Conservation (phyloP, 2,329 filamentous ascomycete genomes). For the Monosporascus sp. region DNA sequence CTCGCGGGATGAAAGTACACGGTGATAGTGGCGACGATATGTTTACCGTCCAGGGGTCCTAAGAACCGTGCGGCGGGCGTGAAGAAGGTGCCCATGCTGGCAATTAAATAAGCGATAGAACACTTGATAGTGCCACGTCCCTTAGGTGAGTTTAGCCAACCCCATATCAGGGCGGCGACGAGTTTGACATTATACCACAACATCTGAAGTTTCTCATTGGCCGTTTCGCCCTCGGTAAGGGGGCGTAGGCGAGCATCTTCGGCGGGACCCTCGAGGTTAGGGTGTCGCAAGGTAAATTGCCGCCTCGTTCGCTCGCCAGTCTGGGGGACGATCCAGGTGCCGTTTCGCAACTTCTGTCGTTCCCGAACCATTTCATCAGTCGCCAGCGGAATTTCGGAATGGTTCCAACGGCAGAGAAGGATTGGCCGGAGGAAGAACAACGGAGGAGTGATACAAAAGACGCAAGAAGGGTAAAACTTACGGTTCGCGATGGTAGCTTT, state of each 20-base stretch:
- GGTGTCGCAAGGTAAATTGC: slow-evolving; percentile 66
- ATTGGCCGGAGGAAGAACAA: background rate
- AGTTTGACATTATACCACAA: slow-evolving; percentile 33
- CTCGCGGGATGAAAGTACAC: slow-evolving; percentile 93
- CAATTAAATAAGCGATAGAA: slow-evolving; percentile 81
- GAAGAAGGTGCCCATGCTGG: slow-evolving; percentile 81
- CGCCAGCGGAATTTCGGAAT: slow-evolving; percentile 29
- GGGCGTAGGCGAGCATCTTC: slow-evolving; percentile 27
- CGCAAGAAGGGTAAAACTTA: background rate
- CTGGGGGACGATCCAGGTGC: slow-evolving; percentile 78
- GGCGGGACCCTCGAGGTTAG: slow-evolving; percentile 33
- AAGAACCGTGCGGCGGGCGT: slow-evolving; percentile 66
- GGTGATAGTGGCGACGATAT: slow-evolving; percentile 87
- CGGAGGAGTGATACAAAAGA: background rate
- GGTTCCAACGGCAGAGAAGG: slow-evolving; percentile 1
- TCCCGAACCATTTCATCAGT: slow-evolving; percentile 46
- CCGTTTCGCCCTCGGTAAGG: slow-evolving; percentile 30
- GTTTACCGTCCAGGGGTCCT: slow-evolving; percentile 83
- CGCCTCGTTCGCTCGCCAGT: slow-evolving; percentile 82
- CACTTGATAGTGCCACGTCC: slow-evolving; percentile 85
- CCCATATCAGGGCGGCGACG: slow-evolving; percentile 37
- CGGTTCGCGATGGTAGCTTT: background rate
- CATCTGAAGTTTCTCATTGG: slow-evolving; percentile 30
- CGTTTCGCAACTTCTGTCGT: slow-evolving; percentile 68
- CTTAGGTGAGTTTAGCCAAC: slow-evolving; percentile 64